A percentile compares a stretch with the other conserved stretches of the same genome.
phyloP scores from a whole-genome alignment of 208 protist genomes.

The Trypanosoma avium region DNA sequence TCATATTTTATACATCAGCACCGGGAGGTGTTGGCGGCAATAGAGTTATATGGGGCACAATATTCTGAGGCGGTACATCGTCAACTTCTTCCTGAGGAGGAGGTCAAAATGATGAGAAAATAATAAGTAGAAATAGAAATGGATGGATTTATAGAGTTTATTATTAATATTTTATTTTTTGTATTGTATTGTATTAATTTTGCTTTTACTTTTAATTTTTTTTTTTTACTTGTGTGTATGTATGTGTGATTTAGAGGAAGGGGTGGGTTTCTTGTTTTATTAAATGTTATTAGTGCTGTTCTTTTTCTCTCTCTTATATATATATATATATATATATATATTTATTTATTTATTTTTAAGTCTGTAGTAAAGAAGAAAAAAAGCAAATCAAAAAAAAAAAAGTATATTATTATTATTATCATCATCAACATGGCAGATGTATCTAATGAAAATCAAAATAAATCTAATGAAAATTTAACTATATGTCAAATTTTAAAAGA shows the following conservation, averaged over 20 bases:
- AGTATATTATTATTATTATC: neutral
- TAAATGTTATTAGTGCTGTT: too few relatives aligned
- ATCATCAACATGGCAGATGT: neutral
- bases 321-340: conserved; percentile 9
- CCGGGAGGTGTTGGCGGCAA: conserved; percentile 2
- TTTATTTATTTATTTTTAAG: neutral
- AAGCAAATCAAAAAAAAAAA: neutral
- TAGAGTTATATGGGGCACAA: conserved; percentile 17
- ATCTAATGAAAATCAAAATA: too few relatives aligned
- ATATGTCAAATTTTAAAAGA: conserved; percentile 27
- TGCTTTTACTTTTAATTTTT: conserved; percentile 2
- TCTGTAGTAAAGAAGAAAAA: conserved; percentile 1
- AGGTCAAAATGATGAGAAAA: conserved; percentile 13
- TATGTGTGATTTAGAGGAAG: too few relatives aligned
- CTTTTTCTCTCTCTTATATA: neutral
- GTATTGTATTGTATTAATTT: conserved; percentile 5
- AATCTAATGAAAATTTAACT: neutral
- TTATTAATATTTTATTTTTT: conserved; percentile 22
- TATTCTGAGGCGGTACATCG: conserved; percentile 10
- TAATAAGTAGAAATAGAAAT: too few relatives aligned
- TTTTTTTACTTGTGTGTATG: conserved; percentile 12
- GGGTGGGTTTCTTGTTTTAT: too few relatives aligned
- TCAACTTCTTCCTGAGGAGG: neutral
- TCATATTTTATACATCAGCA: conserved; percentile 19
- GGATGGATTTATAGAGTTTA: too few relatives aligned